Percentiles rank a stretch among this genome's conserved stretches.
phyloP scores from a whole-genome alignment of 306 rosid species.

The Quillaja saponaria region DNA sequence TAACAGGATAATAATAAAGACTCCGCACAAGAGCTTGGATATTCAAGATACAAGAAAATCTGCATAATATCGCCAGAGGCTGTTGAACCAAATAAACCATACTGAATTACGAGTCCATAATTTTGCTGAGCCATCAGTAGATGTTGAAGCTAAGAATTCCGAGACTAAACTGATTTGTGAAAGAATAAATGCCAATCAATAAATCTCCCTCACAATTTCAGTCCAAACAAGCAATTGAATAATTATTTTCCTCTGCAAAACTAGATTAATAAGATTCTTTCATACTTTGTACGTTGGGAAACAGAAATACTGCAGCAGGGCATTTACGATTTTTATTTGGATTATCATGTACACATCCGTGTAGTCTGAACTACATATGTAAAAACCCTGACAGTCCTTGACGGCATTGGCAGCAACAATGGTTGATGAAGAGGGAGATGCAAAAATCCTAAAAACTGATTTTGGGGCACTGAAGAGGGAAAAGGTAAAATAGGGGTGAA shows the following conservation, averaged over 20 bases:
- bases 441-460: too few relatives aligned
- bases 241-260: not conserved
- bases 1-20: conserved; percentile 1
- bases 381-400: not conserved
- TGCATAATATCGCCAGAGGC: conserved; percentile 11
- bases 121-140: conserved; percentile 85
- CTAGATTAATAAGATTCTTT: too few relatives aligned
- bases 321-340: not conserved
- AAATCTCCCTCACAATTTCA: not conserved
- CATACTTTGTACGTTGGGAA: not conserved
- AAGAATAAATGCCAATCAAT: conserved; percentile 27
- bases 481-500: too few relatives aligned
- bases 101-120: conserved; percentile 79
- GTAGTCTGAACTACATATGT: conserved; percentile 14
- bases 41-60: conserved; percentile 18
- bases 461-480: too few relatives aligned
- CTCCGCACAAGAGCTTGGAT: conserved; percentile 16
- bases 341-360: conserved; percentile 6
- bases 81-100: conserved; percentile 26
- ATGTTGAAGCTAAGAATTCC: conserved; percentile 85
- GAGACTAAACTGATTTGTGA: conserved; percentile 70
- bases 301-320: not conserved
- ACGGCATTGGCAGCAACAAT: too few relatives aligned
- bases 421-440: too few relatives aligned
- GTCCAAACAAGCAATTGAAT: conserved; percentile 1